These are phyloP conservation scores for Phytophthora sp. DNA, from an alignment of 352 stramenopile species.

Conservation along the genomic window DNA sequence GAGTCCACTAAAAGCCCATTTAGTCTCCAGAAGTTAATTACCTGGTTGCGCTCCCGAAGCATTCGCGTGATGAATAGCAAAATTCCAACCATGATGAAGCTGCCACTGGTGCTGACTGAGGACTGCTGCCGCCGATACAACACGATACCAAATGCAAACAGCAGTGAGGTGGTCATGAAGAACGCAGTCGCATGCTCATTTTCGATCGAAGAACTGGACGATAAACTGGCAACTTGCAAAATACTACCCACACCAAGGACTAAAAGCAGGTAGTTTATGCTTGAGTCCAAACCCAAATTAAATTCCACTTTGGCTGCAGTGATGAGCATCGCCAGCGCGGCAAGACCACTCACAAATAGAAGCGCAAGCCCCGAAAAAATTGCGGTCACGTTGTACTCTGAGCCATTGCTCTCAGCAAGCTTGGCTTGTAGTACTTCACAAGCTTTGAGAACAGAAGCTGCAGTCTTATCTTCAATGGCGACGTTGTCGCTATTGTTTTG, in stretches of 20 bases:
- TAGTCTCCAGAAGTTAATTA: conserved; percentile 89
- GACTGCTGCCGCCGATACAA: conserved; percentile 22
- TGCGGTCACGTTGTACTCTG: conserved; percentile 64
- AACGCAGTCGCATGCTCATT: conserved; percentile 89
- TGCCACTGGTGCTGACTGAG: neutral
- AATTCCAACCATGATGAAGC: conserved; percentile 26
- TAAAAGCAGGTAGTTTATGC: neutral
- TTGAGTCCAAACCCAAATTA: neutral
- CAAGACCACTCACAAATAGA: conserved; percentile 37
- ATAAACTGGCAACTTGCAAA: conserved; percentile 66
- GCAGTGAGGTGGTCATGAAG: conserved; percentile 67
- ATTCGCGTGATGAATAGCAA: conserved; percentile 59
- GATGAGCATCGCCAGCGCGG: conserved; percentile 16
- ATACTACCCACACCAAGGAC: conserved; percentile 27
- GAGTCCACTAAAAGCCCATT: conserved; percentile 63
- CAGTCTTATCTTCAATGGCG: conserved; percentile 7
- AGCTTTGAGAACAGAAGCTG: conserved; percentile 29
- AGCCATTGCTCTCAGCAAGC: conserved; percentile 71
- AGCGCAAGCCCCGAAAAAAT: conserved; percentile 47
- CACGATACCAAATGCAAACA: conserved; percentile 28
- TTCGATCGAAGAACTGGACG: conserved; percentile 88
- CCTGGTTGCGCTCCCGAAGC: conserved; percentile 79
- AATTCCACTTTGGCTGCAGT: conserved; percentile 3
- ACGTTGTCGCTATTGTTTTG: neutral
- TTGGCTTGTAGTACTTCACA: conserved; percentile 57